Conservation (phyloP, 345 rosid species). For the Salix arbutifolia region DNA sequence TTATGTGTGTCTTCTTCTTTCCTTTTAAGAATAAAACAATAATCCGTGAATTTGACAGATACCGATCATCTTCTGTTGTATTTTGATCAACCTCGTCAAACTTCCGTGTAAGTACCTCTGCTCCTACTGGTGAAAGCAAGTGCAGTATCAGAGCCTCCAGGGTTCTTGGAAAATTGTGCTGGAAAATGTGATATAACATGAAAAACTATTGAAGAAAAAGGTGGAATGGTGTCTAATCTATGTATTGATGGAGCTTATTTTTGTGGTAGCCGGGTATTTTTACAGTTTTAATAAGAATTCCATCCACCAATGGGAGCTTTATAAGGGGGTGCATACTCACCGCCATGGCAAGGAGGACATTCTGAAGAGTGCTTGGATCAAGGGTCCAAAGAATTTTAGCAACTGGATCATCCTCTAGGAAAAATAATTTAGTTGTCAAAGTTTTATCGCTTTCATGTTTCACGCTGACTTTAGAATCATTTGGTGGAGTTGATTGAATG, state of each 20-base stretch:
- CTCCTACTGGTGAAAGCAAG: constrained; percentile 78
- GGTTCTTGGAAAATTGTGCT: constrained; percentile 86
- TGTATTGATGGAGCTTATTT: neutral
- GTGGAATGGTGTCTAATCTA: neutral
- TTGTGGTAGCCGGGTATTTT: neutral
- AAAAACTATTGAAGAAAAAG: constrained; percentile 9
- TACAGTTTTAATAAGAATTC: constrained; percentile 6
- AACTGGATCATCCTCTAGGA: constrained; percentile 64
- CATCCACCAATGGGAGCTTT: constrained; percentile 5
- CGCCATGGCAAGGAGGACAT: constrained; percentile 63
- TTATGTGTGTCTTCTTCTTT: constrained; percentile 1
- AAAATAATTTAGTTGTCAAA: constrained; percentile 20
- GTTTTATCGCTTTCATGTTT: constrained; percentile 25
- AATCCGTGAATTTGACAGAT: constrained; percentile 5
- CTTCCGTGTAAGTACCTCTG: constrained; percentile 74
- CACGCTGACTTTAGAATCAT: constrained; percentile 23
- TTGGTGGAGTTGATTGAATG: constrained; percentile 28
- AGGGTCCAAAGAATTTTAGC: constrained; percentile 66
- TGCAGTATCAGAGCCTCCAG: constrained; percentile 76
- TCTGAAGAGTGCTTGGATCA: constrained; percentile 46
- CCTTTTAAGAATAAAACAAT: constrained; percentile 1
- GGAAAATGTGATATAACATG: constrained; percentile 23
- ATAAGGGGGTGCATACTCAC: constrained; percentile 38
- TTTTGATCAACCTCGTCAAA: constrained; percentile 74
- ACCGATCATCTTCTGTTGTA: constrained; percentile 61